These are phyloP conservation scores for Ogataea haglerorum DNA, from an alignment of 805 yeast genomes.

Conservation along the genomic window DNA sequence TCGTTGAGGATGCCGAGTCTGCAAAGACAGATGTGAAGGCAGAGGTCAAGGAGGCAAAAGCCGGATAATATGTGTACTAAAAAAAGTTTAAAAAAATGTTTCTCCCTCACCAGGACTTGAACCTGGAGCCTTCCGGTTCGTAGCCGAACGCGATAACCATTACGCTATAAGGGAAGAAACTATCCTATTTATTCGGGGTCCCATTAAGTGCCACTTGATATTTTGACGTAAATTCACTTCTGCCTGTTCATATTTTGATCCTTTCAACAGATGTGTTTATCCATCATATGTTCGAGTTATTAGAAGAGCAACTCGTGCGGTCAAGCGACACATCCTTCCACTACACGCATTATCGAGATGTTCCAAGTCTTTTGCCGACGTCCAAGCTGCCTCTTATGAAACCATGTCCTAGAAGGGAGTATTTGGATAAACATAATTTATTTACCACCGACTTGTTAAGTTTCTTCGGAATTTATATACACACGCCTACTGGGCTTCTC, in stretches of 20 bases:
- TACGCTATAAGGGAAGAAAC: conserved; percentile 31
- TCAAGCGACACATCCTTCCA: conserved; percentile 21
- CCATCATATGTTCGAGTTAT: conserved; percentile 11
- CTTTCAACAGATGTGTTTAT: conserved; percentile 1
- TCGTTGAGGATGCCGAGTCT: conserved; percentile 31
- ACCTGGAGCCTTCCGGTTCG: conserved; percentile 44
- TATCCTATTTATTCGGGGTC: neutral
- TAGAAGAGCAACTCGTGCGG: conserved; percentile 26
- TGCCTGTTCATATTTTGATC: neutral
- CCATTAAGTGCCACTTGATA: neutral
- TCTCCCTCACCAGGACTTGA: conserved; percentile 51
- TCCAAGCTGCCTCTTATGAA: conserved; percentile 14
- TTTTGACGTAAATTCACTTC: neutral
- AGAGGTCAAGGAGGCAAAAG: conserved; percentile 1
- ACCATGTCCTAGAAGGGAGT: conserved; percentile 11
- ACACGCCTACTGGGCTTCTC: conserved; percentile 18
- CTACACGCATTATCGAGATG: conserved; percentile 20
- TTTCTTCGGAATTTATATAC: conserved; percentile 29
- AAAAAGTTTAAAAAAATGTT: conserved; percentile 7
- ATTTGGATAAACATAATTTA: conserved; percentile 5
- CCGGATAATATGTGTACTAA: no score
- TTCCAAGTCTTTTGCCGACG: conserved; percentile 14
- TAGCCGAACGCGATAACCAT: conserved; percentile 35
- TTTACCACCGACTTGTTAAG: conserved; percentile 23
- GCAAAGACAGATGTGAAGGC: neutral